Evolutionary conservation across 2,329 filamentous ascomycete genomes (phyloP).

Genomic region (Zymoseptoria ardabiliae): DNA sequence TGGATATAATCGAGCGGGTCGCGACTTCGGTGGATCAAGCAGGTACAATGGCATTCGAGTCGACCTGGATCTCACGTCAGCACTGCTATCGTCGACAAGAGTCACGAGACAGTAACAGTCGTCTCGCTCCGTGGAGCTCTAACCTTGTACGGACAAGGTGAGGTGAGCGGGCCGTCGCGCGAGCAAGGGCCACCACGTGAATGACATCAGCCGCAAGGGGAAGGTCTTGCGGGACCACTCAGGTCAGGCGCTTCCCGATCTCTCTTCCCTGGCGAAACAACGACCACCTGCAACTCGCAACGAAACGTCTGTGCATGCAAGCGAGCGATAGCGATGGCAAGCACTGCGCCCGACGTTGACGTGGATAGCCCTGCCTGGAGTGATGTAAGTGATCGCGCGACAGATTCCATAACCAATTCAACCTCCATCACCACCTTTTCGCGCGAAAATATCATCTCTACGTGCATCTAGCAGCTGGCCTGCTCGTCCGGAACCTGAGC

Average conservation of each 20-base stretch:
- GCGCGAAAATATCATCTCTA: not conserved
- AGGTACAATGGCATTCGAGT: not conserved
- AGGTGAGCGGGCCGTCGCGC: not conserved
- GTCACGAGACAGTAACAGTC: not conserved
- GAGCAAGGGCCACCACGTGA: not conserved
- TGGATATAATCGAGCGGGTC: not conserved
- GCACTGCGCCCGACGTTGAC: not conserved
- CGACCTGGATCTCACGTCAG: not conserved
- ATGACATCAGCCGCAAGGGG: not conserved
- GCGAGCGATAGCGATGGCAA: not conserved
- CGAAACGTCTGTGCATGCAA: not conserved
- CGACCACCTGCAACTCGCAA: not conserved
- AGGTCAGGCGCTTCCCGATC: not conserved
- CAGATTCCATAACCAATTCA: not conserved
- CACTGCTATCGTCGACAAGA: not conserved
- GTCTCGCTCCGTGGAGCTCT: not conserved
- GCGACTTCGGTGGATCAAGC: not conserved
- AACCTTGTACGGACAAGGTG: not conserved
- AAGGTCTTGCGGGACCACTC: no score
- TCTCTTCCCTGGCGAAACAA: not conserved
- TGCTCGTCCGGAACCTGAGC: not conserved
- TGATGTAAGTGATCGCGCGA: not conserved
- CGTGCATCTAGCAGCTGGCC: not conserved
- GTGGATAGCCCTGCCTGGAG: not conserved
- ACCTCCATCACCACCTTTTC: not conserved